Conservation (phyloP, 768 basidiomycete species). For the Melanogaster broomeanus region DNA sequence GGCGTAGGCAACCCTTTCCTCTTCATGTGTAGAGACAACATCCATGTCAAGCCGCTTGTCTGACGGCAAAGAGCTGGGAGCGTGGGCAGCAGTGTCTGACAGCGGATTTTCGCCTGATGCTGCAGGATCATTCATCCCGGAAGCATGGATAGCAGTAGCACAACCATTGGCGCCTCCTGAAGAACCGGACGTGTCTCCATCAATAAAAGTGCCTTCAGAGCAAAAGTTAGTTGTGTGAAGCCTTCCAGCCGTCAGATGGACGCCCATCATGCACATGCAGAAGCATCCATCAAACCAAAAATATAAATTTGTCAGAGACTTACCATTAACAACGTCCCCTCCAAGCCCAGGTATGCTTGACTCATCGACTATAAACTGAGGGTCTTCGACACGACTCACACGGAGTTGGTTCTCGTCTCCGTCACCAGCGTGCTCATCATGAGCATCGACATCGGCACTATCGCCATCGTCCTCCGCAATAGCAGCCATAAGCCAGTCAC, state of each 20-base stretch:
- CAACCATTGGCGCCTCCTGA: constrained; percentile 24
- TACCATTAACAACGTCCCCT: constrained; percentile 48
- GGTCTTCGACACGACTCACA: constrained; percentile 43
- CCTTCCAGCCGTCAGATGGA: constrained; percentile 37
- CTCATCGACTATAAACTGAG: constrained; percentile 37
- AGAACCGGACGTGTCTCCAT: constrained; percentile 38
- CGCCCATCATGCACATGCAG: constrained; percentile 42
- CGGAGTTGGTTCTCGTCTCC: constrained; percentile 48
- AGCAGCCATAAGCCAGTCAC: constrained; percentile 88
- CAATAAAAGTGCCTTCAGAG: constrained; percentile 43
- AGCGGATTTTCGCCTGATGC: constrained; percentile 27
- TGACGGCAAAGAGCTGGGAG: constrained; percentile 9
- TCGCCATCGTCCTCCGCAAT: constrained; percentile 74
- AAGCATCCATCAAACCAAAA: constrained; percentile 45
- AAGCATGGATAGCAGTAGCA: constrained; percentile 15
- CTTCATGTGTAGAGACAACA: constrained; percentile 20
- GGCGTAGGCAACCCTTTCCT: constrained; percentile 10
- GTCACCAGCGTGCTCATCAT: constrained; percentile 44
- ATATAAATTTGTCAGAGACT: constrained; percentile 43
- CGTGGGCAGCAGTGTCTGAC: constrained; percentile 17
- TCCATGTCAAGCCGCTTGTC: constrained; percentile 24
- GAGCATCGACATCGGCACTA: constrained; percentile 53
- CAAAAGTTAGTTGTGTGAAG: constrained; percentile 61
- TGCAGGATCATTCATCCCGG: constrained; percentile 15
- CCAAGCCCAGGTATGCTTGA: constrained; percentile 34